Conservation (phyloP, 192 early-diverging fungal genomes). For the Chytriomyces hyalinus region DNA sequence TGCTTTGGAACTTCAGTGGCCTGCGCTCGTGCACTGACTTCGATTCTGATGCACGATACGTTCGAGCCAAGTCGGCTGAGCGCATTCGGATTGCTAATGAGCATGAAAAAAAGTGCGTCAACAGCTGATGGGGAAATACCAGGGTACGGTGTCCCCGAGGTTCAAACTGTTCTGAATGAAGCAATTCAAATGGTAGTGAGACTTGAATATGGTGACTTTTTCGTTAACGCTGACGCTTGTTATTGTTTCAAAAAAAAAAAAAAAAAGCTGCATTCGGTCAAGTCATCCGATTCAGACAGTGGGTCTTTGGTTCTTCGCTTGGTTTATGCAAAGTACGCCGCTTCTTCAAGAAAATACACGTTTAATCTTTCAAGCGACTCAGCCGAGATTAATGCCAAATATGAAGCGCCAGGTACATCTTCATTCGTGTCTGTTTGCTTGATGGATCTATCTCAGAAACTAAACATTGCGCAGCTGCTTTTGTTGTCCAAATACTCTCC, state of each 20-base stretch:
- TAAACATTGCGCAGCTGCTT: slow-evolving; percentile 43
- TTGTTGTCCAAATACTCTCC: slow-evolving; percentile 57
- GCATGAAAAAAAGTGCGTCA: slow-evolving; percentile 60
- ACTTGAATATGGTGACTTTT: not conserved
- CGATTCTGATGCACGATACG: slow-evolving; percentile 45
- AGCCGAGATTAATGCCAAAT: not conserved
- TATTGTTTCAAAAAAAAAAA: slow-evolving; percentile 18
- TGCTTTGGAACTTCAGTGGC: slow-evolving; percentile 1
- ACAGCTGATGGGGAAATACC: slow-evolving; percentile 44
- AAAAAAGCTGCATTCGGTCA: slow-evolving; percentile 18
- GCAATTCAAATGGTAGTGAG: slow-evolving; percentile 68
- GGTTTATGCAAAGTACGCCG: slow-evolving; percentile 80
- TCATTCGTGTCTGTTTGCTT: not conserved
- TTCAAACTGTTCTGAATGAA: slow-evolving; percentile 62
- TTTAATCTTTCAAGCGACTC: slow-evolving; percentile 9
- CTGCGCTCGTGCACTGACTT: slow-evolving; percentile 26
- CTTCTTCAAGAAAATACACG: slow-evolving; percentile 17
- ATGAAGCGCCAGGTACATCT: not conserved
- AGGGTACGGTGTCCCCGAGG: slow-evolving; percentile 55
- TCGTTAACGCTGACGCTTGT: slow-evolving; percentile 43
- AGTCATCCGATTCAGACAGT: slow-evolving; percentile 78
- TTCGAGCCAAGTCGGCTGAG: slow-evolving; percentile 77
- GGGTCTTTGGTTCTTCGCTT: slow-evolving; percentile 81
- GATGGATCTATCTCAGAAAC: not conserved
- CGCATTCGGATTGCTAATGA: slow-evolving; percentile 74